phyloP scores from a whole-genome alignment of 257 asterid genomes.

The Capsicum baccatum region DNA sequence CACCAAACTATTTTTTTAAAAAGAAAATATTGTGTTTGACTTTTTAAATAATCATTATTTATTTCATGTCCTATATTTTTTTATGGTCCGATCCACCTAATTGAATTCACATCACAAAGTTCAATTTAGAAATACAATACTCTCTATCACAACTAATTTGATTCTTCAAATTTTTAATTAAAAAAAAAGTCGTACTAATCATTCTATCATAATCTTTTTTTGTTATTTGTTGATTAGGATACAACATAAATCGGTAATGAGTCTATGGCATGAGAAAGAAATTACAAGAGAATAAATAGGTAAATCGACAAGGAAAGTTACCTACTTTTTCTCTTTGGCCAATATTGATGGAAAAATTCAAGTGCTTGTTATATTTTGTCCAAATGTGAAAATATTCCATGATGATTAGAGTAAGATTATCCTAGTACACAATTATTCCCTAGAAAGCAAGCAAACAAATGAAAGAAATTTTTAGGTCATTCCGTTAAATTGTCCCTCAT shows the following conservation, averaged over 20 bases:
- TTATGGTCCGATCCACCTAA: neutral
- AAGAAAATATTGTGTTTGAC: too few species aligned
- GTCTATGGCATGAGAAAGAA: slow-evolving; percentile 14
- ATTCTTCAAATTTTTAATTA: neutral
- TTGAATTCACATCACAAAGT: neutral
- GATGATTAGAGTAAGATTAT: slow-evolving; percentile 18
- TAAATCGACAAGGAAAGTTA: slow-evolving; percentile 18
- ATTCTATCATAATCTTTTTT: too few species aligned
- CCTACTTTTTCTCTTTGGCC: slow-evolving; percentile 21
- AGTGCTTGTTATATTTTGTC: neutral
- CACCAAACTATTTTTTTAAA: neutral
- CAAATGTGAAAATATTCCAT: slow-evolving; percentile 8
- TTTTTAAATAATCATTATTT: neutral
- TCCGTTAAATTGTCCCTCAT: neutral
- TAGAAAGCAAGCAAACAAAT: neutral
- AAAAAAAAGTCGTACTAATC: neutral
- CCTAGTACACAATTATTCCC: neutral
- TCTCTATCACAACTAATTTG: neutral
- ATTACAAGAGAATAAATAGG: neutral
- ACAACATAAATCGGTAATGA: neutral
- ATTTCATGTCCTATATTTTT: too few species aligned
- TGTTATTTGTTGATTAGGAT: neutral
- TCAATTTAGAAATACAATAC: too few species aligned
- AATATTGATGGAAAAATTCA: neutral
- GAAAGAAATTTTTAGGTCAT: neutral